A percentile compares a stretch with the other conserved stretches of the same genome.
Evolutionary conservation across 768 basidiomycete genomes (phyloP).

Genomic region (Cyclocybe aegerita): DNA sequence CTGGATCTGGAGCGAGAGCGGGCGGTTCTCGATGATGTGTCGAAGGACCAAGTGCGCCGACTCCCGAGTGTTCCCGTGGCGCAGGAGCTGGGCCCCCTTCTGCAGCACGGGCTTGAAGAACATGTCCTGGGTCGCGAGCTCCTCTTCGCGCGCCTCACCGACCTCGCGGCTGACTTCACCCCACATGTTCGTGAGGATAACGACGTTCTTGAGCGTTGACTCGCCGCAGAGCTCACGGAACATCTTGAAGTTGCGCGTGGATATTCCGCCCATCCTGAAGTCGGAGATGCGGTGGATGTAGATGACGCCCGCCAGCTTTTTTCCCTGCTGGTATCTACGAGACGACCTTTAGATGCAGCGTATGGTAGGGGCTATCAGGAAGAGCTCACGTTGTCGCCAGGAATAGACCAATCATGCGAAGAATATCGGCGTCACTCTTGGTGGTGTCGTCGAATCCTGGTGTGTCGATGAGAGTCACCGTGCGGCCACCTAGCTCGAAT

Average conservation of each 20-base stretch:
- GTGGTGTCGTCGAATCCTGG: slow-evolving; percentile 27
- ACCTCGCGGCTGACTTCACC: slow-evolving; percentile 12
- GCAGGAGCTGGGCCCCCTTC: no score
- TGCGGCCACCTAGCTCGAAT: slow-evolving; percentile 12
- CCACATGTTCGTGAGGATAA: slow-evolving; percentile 41
- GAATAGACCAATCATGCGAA: slow-evolving; percentile 24
- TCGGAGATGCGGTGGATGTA: slow-evolving; percentile 34
- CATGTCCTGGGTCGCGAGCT: no score
- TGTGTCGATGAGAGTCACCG: slow-evolving; percentile 24
- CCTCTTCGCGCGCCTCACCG: no score
- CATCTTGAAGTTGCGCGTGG: slow-evolving; percentile 24
- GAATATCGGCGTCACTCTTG: slow-evolving; percentile 20
- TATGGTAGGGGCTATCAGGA: background rate
- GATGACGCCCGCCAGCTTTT: slow-evolving; percentile 26
- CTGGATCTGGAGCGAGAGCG: no score
- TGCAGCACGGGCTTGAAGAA: no score
- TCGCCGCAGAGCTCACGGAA: slow-evolving; percentile 35
- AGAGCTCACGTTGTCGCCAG: slow-evolving; percentile 21
- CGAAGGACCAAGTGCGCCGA: no score
- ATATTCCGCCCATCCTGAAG: slow-evolving; percentile 27
- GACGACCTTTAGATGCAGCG: background rate
- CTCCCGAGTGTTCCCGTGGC: no score
- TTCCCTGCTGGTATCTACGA: slow-evolving; percentile 4
- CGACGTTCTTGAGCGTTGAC: slow-evolving; percentile 23
- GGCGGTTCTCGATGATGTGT: no score